These are phyloP conservation scores for Elsinoe batatas DNA, from an alignment of 2,329 filamentous ascomycete genomes.

Conservation along the genomic window DNA sequence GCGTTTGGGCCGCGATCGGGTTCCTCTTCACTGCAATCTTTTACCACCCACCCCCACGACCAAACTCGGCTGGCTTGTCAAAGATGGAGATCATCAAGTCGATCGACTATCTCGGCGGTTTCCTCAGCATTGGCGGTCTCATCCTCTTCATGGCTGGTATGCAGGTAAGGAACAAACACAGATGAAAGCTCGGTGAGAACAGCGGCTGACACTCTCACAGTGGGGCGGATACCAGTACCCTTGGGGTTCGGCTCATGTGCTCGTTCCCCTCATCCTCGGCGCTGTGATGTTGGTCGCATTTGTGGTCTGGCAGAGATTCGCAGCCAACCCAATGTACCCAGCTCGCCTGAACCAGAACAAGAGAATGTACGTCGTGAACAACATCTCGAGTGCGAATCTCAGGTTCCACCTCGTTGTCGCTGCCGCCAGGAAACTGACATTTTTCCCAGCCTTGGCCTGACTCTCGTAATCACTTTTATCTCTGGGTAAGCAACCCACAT, in stretches of 20 bases:
- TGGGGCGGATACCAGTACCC: conserved; percentile 23
- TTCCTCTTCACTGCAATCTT: conserved; percentile 43
- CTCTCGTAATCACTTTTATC: conserved; percentile 33
- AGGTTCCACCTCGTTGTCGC: no score
- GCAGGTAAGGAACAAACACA: not conserved
- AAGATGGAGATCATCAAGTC: conserved; percentile 33
- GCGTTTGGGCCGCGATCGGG: conserved; percentile 42
- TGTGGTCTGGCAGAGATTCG: conserved; percentile 25
- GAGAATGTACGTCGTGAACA: conserved; percentile 19
- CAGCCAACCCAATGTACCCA: conserved; percentile 28
- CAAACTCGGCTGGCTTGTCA: conserved; percentile 33
- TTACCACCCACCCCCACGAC: conserved; percentile 44
- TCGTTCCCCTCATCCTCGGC: conserved; percentile 27
- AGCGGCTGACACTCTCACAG: not conserved
- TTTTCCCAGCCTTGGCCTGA: conserved; percentile 21
- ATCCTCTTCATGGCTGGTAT: conserved; percentile 42
- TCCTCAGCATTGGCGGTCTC: conserved; percentile 41
- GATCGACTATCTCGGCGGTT: conserved; percentile 44
- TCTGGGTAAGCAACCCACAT: conserved; percentile 17
- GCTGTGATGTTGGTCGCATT: conserved; percentile 25
- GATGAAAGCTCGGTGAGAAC: no score
- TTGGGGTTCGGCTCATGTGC: conserved; percentile 25
- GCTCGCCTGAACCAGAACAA: conserved; percentile 24
- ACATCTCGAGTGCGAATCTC: no score
- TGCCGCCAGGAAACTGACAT: not conserved